A percentile compares a stretch with the other conserved stretches of the same genome.
phyloP scores from a whole-genome alignment of 2,329 filamentous ascomycete genomes.

The Fusarium chuoi region DNA sequence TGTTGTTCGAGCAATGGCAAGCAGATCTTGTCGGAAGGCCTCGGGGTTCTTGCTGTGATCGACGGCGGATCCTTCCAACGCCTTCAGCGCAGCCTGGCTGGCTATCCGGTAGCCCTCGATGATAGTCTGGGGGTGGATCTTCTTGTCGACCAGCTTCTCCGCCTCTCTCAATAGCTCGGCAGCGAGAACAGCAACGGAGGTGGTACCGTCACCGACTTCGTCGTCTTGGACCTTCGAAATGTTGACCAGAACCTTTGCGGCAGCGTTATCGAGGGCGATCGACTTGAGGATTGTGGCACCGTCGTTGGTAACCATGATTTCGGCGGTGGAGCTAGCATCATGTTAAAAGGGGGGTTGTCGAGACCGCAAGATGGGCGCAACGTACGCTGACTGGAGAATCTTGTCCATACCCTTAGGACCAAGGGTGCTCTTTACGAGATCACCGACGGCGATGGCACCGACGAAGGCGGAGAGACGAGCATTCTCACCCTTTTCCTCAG shows the following conservation, averaged over 20 bases:
- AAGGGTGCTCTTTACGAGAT: conserved; percentile 95
- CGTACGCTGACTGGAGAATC: conserved; percentile 93
- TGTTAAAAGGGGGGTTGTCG: conserved; percentile 36
- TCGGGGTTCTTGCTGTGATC: conserved; percentile 87
- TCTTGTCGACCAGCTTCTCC: conserved; percentile 96
- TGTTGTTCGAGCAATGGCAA: conserved; percentile 92
- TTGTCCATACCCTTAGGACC: conserved; percentile 99
- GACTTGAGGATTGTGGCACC: conserved; percentile 98
- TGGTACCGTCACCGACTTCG: conserved; percentile 97
- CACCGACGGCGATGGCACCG: conserved; percentile 96
- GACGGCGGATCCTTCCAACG: conserved; percentile 84
- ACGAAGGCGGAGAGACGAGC: conserved; percentile 98
- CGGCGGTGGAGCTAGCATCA: conserved; percentile 80
- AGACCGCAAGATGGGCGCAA: conserved; percentile 42
- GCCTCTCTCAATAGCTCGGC: conserved; percentile 96
- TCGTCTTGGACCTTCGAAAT: conserved; percentile 99
- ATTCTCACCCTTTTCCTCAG: conserved; percentile 99
- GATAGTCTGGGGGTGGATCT: conserved; percentile 99
- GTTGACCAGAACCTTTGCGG: conserved; percentile 97
- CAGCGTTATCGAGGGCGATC: conserved; percentile 97
- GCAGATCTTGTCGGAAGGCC: conserved; percentile 88
- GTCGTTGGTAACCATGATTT: conserved; percentile 99
- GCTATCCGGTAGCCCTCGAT: conserved; percentile 99
- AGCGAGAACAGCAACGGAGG: conserved; percentile 94
- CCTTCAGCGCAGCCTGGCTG: conserved; percentile 84